These are phyloP conservation scores for Chytridium lagenaria DNA, from an alignment of 371 early-diverging fungal genomes.

Conservation along the genomic window DNA sequence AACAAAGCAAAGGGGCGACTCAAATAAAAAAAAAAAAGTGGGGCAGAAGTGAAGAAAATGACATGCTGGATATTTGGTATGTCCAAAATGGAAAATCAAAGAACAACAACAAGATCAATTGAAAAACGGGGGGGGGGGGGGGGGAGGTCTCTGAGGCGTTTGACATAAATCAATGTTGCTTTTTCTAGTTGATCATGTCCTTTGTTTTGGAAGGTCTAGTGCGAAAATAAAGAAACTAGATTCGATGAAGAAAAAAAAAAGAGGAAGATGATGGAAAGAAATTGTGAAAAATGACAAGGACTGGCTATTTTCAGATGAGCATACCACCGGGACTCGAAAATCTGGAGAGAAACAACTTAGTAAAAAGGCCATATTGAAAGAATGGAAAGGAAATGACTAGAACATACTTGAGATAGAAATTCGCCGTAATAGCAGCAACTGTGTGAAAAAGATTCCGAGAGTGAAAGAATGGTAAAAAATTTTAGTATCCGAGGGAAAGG, in stretches of 20 bases:
- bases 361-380: background rate
- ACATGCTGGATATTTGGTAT: no score
- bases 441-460: background rate
- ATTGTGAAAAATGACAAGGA: background rate
- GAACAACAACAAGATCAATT: no score
- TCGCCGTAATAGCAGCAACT: slow-evolving; percentile 12
- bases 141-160: no score
- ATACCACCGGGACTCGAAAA: slow-evolving; percentile 12
- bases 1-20: no score
- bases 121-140: no score
- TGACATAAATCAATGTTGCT: no score
- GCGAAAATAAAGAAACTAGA: background rate
- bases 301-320: slow-evolving; percentile 2
- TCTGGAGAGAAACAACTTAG: background rate
- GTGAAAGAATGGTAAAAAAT: background rate
- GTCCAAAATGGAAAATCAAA: no score
- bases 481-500: no score
- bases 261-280: background rate
- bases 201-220: no score
- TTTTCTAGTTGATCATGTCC: no score
- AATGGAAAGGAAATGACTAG: background rate
- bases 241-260: background rate
- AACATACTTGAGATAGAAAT: slow-evolving; percentile 11
- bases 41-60: no score
- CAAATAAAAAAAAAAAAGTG: no score